Percentiles rank a stretch among this genome's conserved stretches.
phyloP scores from a whole-genome alignment of 164 flowering plant species.

The Akebia trifoliata region DNA sequence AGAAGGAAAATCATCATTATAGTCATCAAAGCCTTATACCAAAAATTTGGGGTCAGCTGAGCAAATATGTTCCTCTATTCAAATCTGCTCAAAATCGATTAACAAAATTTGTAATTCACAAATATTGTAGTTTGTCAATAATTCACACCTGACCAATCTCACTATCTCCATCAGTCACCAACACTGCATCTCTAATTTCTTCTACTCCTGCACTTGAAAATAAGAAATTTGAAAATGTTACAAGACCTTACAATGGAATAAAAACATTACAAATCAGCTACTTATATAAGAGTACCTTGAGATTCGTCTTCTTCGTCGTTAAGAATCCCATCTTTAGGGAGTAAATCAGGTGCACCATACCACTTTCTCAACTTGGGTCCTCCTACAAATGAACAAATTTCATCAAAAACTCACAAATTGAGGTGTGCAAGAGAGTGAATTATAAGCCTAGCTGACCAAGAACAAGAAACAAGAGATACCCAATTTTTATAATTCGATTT shows the following conservation, averaged over 20 bases:
- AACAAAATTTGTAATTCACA: background rate
- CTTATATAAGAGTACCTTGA: slow-evolving; percentile 31
- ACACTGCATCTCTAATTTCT: slow-evolving; percentile 70
- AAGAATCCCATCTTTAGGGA: slow-evolving; percentile 54
- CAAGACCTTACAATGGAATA: slow-evolving; percentile 5
- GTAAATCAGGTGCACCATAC: slow-evolving; percentile 89
- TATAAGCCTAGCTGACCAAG: too few relatives aligned
- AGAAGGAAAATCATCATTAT: too few relatives aligned
- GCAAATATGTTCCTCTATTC: too few relatives aligned
- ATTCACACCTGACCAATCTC: slow-evolving; percentile 83
- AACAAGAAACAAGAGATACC: too few relatives aligned
- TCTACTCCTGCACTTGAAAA: slow-evolving; percentile 38
- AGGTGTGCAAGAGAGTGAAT: too few relatives aligned
- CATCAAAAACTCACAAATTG: background rate
- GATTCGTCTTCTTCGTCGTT: slow-evolving; percentile 45
- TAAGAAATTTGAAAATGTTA: background rate
- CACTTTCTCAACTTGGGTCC: slow-evolving; percentile 97
- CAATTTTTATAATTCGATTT: too few relatives aligned
- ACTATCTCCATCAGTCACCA: slow-evolving; percentile 90
- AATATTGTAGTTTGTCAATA: background rate
- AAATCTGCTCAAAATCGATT: too few relatives aligned
- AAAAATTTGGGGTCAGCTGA: too few relatives aligned
- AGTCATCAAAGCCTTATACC: too few relatives aligned
- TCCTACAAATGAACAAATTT: slow-evolving; percentile 33
- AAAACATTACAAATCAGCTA: background rate